Evolutionary conservation across 2,329 filamentous ascomycete genomes (phyloP).

Genomic region (Penicillium sp.): DNA sequence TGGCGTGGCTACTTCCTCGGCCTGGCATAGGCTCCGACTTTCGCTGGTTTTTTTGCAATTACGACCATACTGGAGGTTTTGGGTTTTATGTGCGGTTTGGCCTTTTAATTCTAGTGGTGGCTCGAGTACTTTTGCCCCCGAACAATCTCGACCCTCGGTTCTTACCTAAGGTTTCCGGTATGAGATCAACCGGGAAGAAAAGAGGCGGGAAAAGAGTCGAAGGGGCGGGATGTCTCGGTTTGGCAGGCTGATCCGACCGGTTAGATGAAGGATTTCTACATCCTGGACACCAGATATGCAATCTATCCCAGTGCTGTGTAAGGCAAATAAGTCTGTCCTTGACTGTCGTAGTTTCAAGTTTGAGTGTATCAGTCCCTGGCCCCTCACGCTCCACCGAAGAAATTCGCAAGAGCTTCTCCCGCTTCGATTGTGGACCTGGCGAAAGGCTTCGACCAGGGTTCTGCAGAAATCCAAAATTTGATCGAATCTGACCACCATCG

Average conservation of each 20-base stretch:
- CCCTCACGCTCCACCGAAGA: conserved; percentile 36
- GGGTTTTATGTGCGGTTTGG: conserved; percentile 1
- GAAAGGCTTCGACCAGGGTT: conserved; percentile 30
- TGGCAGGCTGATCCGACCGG: neutral
- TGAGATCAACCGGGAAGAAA: conserved; percentile 1
- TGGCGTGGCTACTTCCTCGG: conserved; percentile 7
- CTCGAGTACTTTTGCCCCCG: neutral
- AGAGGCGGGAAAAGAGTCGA: conserved; percentile 5
- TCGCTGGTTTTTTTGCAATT: conserved; percentile 3
- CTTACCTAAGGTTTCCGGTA: conserved; percentile 7
- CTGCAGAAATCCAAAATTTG: conserved; percentile 25
- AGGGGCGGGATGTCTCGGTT: conserved; percentile 5
- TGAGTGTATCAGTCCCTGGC: conserved; percentile 10
- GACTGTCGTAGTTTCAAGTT: too few relatives aligned
- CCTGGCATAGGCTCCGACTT: conserved; percentile 4
- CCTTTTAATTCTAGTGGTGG: neutral
- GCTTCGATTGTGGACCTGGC: conserved; percentile 41
- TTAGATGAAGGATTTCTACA: neutral
- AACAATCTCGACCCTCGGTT: conserved; percentile 8
- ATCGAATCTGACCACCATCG: conserved; percentile 17
- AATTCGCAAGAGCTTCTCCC: conserved; percentile 42
- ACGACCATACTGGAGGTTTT: neutral
- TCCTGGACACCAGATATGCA: neutral
- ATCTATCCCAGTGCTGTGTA: too few relatives aligned
- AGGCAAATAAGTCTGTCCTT: too few relatives aligned